A percentile compares a stretch with the other conserved stretches of the same genome.
These are phyloP conservation scores for Claviceps cyperi DNA, from an alignment of 2,329 filamentous ascomycete species.

Conservation along the genomic window DNA sequence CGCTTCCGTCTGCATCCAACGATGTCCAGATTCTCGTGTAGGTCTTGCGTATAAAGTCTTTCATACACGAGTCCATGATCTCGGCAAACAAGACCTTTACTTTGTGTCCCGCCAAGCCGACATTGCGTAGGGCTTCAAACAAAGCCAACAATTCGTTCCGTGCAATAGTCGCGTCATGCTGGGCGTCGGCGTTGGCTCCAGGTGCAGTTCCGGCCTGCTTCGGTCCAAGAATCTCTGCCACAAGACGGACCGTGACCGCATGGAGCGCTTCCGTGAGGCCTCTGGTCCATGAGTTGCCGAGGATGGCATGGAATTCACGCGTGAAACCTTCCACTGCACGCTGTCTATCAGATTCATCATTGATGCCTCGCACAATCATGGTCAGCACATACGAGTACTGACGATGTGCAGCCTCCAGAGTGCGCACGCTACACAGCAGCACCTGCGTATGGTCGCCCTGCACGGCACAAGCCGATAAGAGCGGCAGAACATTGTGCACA, in stretches of 20 bases:
- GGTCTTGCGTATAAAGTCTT: conserved; percentile 43
- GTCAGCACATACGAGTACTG: conserved; percentile 42
- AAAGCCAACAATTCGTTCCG: conserved; percentile 39
- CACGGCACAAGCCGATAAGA: conserved; percentile 33
- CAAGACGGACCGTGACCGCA: conserved; percentile 37
- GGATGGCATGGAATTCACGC: conserved; percentile 47
- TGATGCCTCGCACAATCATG: conserved; percentile 34
- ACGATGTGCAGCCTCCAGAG: conserved; percentile 43
- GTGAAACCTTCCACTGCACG: conserved; percentile 36
- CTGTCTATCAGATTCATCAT: conserved; percentile 21
- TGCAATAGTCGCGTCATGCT: conserved; percentile 21
- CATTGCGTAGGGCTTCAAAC: conserved; percentile 43
- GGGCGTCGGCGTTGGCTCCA: conserved; percentile 3
- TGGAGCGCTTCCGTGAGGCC: conserved; percentile 39
- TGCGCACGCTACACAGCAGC: conserved; percentile 37
- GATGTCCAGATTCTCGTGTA: conserved; percentile 48
- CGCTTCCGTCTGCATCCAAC: conserved; percentile 10
- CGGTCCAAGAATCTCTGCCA: conserved; percentile 31
- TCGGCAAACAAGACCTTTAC: conserved; percentile 61
- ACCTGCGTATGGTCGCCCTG: conserved; percentile 30
- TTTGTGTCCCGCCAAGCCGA: conserved; percentile 53
- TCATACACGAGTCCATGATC: conserved; percentile 52
- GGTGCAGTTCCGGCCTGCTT: background rate
- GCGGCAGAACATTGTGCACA: conserved; percentile 41
- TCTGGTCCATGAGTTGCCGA: conserved; percentile 46